Evolutionary conservation across 164 flowering plant genomes (phyloP).

Genomic region (Sedum album): DNA sequence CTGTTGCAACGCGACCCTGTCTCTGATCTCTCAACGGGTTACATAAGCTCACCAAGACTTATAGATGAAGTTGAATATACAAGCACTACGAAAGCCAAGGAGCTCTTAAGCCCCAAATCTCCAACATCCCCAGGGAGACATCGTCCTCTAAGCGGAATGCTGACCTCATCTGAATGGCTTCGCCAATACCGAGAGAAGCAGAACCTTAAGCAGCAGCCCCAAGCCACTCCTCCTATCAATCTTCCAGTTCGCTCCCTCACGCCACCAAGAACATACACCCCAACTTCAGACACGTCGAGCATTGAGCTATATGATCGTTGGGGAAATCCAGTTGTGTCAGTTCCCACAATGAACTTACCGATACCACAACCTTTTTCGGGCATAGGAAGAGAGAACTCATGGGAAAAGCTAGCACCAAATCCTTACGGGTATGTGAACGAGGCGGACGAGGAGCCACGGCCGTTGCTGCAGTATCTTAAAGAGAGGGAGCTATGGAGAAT

Average conservation of each 20-base stretch:
- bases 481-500: slow-evolving; percentile 51
- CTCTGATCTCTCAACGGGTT: neutral
- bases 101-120: slow-evolving; percentile 13
- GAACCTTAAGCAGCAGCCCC: slow-evolving; percentile 17
- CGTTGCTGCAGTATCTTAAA: slow-evolving; percentile 58
- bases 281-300: neutral
- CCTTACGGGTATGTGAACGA: slow-evolving; percentile 28
- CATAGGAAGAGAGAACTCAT: slow-evolving; percentile 23
- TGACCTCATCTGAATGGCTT: slow-evolving; percentile 43
- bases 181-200: slow-evolving; percentile 37
- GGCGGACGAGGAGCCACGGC: slow-evolving; percentile 36
- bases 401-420: slow-evolving; percentile 25
- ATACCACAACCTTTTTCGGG: slow-evolving; percentile 5
- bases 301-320: neutral
- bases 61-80: neutral
- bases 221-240: slow-evolving; percentile 21
- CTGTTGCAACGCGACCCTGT: neutral
- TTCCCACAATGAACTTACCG: neutral
- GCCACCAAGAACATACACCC: slow-evolving; percentile 3
- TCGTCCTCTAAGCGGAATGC: slow-evolving; percentile 28
- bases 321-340: slow-evolving; percentile 1
- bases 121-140: slow-evolving; percentile 21
- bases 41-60: neutral
- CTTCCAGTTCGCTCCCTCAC: slow-evolving; percentile 13
- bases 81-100: slow-evolving; percentile 13